Base-by-base conservation (phyloP, 805 yeast species). In the Wickerhamomyces strasburgensis region DNA sequence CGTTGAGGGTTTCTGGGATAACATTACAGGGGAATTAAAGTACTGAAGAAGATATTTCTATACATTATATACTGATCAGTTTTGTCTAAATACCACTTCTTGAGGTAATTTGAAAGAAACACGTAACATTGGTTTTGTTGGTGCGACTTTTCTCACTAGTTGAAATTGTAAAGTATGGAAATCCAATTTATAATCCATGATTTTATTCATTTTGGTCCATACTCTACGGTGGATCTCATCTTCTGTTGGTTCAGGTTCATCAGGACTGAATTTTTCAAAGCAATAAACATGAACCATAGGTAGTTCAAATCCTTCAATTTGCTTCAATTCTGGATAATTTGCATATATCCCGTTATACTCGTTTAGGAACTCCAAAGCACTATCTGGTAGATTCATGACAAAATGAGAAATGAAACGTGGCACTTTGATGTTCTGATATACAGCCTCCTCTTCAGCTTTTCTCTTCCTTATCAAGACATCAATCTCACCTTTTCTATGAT, bases 121-220 rank as follows among this genome's bases (percentile, higher is more conserved):
- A 61, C 97, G 87, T 57, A 75, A 89, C 98, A 93, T 93, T 24
- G 90, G 90, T 56, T 93, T 93, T 5, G 97, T 86, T 4, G 98
- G 98, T 1, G 98, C 90, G 6, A 93, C 98, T 57, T 80, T 81
- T 56, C 99, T 77, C 8, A 93, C 98, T 46, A 82, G 64, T 53
- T 90, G 98, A 61, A 90, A 84, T 0, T 61, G 53, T 27, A 84
- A 60, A 0, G 63, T 56, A 4, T 67, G 68, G 11, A 76, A 63
- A 0, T 76, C 71, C 13, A 65, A 46, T 0, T 73, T 65, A 49
- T 54, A 69, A 3, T 64, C 48, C 47, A 72, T 61, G 4, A 76
- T 61, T 1, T 67, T 59, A 19, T 65, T 54, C 15, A 74, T 70
- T 36, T 77, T 72, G n/a, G 52, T 42, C 42, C 80, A 80, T 6